Percentiles rank a stretch among this genome's conserved stretches.
phyloP scores from a whole-genome alignment of 2,329 filamentous ascomycete genomes.

The Simplicillium aogashimaense region DNA sequence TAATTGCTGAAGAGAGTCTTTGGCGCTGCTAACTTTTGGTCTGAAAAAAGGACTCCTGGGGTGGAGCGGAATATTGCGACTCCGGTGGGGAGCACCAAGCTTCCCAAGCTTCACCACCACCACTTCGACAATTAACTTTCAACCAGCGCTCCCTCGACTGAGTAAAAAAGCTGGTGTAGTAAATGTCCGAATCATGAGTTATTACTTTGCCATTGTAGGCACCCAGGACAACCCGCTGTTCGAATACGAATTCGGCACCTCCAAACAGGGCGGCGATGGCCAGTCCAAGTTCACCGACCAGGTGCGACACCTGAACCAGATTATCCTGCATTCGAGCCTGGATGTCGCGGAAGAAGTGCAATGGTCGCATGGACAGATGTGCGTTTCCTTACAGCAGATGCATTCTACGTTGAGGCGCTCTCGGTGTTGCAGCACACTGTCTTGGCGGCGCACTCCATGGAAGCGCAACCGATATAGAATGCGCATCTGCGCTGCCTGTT shows the following conservation, averaged over 20 bases:
- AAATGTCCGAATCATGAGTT: conserved; percentile 64
- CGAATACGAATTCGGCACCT: conserved; percentile 94
- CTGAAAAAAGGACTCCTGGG: not conserved
- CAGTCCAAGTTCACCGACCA: conserved; percentile 80
- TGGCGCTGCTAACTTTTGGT: conserved; percentile 4
- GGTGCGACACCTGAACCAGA: conserved; percentile 90
- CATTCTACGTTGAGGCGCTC: too few relatives aligned
- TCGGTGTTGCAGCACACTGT: too few relatives aligned
- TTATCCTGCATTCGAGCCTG: conserved; percentile 87
- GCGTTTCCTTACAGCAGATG: conserved; percentile 18
- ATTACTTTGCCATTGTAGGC: conserved; percentile 96
- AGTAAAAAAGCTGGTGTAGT: too few relatives aligned
- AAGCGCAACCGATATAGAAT: too few relatives aligned
- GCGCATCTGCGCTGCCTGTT: too few relatives aligned
- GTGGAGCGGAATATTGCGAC: conserved; percentile 18
- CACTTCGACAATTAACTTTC: conserved; percentile 31
- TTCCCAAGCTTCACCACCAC: not conserved
- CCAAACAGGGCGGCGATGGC: conserved; percentile 91
- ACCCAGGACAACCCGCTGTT: conserved; percentile 94
- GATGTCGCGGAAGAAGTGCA: conserved; percentile 96
- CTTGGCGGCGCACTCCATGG: too few relatives aligned
- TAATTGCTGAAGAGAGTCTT: conserved; percentile 11
- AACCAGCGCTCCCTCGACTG: conserved; percentile 34
- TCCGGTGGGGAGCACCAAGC: not conserved
- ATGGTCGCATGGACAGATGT: conserved; percentile 83